Evolutionary conservation across 2,329 filamentous ascomycete species (phyloP), one percentile per base, ranked within the genome.

Genomic region (Ceratocystiopsis brevicomis): DNA sequence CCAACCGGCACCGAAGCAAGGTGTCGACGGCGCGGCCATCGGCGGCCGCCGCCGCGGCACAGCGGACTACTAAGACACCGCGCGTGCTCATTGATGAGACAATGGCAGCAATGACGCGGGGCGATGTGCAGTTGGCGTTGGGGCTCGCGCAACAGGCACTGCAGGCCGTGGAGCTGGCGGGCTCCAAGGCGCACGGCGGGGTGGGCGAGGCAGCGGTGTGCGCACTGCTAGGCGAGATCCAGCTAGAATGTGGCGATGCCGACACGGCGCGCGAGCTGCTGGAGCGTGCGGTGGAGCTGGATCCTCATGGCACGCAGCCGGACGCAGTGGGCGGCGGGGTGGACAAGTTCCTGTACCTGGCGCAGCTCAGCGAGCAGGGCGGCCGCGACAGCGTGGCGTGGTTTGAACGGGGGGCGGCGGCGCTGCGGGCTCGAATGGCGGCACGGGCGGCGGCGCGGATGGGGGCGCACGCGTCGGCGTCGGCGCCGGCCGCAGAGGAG

Each of bases 261-360:
- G 80, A 88, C 43, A 64, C 72, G 15, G 88, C 88, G 37, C 70
- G 80, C 46, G 61, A 67, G 39, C 78, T 75, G 54, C 93, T 95
- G 54, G 59, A 76, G 47, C 68, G 72, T 39, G 85, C 90, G 0
- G 80, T 81, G 35, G 65, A 69, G 43, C 69, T 90, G 34, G 90
- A 98, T 57, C 69, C 77, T 19, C 74, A 87, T 45, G 90, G 88
- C 16, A 61, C 65, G 36, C 63, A 76, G 46, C 71, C 79, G 16
- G 80, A 85, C 53, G 71, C 74, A 36, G 59, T 78, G 42, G 87
- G 86, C 40, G 85, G 84, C 25, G 87, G 87, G 1, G 76, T 86
- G 0, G 88, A 96, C 56, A 96, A 95, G 63, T 96, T 95, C 56
- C 63, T 96, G 40, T 93, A 87, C 74, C 67, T 98, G 46, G 90